A percentile compares a stretch with the other conserved stretches of the same genome.
phyloP scores from a whole-genome alignment of 768 basidiomycete genomes.

The Naganishia vishniacii region DNA sequence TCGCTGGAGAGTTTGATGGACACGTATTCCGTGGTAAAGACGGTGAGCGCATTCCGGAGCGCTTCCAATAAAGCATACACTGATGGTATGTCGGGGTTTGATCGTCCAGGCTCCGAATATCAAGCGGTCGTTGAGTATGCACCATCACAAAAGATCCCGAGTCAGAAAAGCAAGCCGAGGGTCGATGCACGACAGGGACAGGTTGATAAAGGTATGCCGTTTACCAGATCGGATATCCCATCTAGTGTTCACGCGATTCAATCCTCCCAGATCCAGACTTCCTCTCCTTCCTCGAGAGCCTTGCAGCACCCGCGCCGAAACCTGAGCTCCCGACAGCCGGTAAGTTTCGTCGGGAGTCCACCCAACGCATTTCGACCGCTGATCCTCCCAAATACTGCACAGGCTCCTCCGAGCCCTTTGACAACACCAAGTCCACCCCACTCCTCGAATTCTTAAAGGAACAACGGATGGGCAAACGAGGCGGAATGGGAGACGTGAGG shows the following conservation, averaged over 20 bases:
- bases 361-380: too few species aligned
- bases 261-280: conserved; percentile 47
- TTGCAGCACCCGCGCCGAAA: conserved; percentile 60
- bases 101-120: conserved; percentile 68
- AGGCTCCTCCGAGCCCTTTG: conserved; percentile 46
- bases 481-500: background rate
- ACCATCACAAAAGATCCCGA: conserved; percentile 78
- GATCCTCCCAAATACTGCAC: background rate
- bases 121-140: conserved; percentile 89
- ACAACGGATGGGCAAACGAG: conserved; percentile 14
- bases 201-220: conserved; percentile 71
- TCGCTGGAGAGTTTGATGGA: conserved; percentile 81
- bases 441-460: conserved; percentile 85
- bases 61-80: background rate
- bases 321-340: conserved; percentile 49
- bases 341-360: too few species aligned
- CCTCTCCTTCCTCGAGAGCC: conserved; percentile 62
- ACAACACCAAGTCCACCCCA: conserved; percentile 73
- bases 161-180: conserved; percentile 59
- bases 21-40: conserved; percentile 86
- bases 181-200: conserved; percentile 73
- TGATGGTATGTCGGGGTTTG: too few species aligned
- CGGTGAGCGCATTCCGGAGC: too few species aligned
- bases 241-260: too few species aligned
- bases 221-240: too few species aligned